phyloP scores from a whole-genome alignment of 169 alveolate genomes.

The Besnoitia besnoiti region DNA sequence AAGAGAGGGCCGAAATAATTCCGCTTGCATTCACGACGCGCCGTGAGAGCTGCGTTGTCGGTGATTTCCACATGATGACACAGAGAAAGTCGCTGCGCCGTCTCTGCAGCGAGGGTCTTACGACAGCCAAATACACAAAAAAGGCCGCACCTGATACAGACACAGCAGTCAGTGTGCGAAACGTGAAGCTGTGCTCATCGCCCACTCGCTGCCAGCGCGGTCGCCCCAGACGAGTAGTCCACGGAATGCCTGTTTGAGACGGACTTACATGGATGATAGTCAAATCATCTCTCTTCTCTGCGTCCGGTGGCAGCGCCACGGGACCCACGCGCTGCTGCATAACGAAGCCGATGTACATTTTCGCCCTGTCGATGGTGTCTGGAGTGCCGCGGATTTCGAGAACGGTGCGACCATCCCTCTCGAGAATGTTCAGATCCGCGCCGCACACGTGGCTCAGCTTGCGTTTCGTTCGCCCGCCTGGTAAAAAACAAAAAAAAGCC shows the following conservation, averaged over 20 bases:
- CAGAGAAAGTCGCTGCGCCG: too few species aligned
- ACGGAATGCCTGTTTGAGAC: neutral
- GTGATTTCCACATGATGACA: too few species aligned
- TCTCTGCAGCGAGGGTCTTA: too few species aligned
- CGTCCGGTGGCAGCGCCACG: slow-evolving; percentile 72
- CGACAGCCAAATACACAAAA: too few species aligned
- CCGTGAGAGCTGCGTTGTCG: too few species aligned
- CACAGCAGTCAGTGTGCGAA: too few species aligned
- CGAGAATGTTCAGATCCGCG: slow-evolving; percentile 57
- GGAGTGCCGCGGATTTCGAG: slow-evolving; percentile 75
- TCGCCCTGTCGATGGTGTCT: slow-evolving; percentile 71
- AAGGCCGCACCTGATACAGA: too few species aligned
- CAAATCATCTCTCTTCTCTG: slow-evolving; percentile 73
- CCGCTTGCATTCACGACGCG: too few species aligned
- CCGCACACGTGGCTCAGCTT: slow-evolving; percentile 67
- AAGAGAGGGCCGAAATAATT: neutral
- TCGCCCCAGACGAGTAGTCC: neutral
- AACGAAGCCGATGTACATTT: slow-evolving; percentile 71
- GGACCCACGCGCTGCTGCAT: slow-evolving; percentile 79
- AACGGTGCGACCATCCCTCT: slow-evolving; percentile 55
- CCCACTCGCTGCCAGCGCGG: neutral
- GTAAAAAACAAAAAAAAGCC: neutral
- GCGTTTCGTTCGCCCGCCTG: slow-evolving; percentile 65
- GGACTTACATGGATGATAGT: slow-evolving; percentile 64
- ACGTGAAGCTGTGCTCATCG: neutral